Conservation (phyloP, 2,329 filamentous ascomycete genomes). For the Erysiphe pulchra region DNA sequence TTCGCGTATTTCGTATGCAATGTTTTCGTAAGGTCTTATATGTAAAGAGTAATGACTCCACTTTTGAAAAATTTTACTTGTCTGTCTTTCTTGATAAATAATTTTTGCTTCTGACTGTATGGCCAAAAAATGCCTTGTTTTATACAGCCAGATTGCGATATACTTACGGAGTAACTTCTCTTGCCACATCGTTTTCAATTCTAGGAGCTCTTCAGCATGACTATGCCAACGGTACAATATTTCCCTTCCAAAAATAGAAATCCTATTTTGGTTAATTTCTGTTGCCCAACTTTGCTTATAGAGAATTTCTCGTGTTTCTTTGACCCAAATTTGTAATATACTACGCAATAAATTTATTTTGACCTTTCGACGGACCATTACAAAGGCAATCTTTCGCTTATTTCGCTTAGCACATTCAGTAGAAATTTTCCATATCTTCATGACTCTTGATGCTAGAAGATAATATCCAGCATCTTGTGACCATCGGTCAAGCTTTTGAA, state of each 20-base stretch:
- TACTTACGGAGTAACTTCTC: conserved; percentile 8
- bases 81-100: conserved; percentile 9
- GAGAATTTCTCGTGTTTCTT: conserved; percentile 6
- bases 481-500: conserved; percentile 6
- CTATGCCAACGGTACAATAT: conserved; percentile 13
- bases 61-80: conserved; percentile 10
- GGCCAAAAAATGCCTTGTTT: conserved; percentile 5
- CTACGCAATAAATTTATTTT: conserved; percentile 11
- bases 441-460: conserved; percentile 8
- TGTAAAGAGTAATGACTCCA: conserved; percentile 12
- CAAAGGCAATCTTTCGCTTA: conserved; percentile 11
- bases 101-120: conserved; percentile 10
- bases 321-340: conserved; percentile 8
- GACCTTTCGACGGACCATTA: conserved; percentile 9
- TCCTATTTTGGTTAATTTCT: conserved; percentile 7
- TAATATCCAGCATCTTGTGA: conserved; percentile 11
- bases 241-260: conserved; percentile 9
- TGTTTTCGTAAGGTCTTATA: conserved; percentile 7
- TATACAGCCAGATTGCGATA: conserved; percentile 9
- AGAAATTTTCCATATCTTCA: conserved; percentile 11
- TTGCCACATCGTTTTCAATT: conserved; percentile 8
- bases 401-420: conserved; percentile 9
- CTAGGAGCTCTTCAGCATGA: conserved; percentile 8
- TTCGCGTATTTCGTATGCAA: conserved; percentile 10
- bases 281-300: conserved; percentile 10